phyloP scores from a whole-genome alignment of 2,329 filamentous ascomycete genomes.

The Arthrocladium fulminans region DNA sequence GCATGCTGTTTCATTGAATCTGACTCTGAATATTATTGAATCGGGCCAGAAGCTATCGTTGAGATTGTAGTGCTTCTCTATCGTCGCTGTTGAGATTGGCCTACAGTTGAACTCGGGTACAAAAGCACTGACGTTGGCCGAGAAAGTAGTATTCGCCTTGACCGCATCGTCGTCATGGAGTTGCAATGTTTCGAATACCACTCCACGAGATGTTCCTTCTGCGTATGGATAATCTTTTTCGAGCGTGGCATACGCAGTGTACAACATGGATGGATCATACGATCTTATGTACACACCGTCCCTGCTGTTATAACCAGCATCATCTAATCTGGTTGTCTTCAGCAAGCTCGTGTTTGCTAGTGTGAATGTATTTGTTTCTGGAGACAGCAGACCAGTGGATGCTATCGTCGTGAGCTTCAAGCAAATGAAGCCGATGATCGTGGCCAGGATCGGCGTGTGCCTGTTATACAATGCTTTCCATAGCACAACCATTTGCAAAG shows the following conservation, averaged over 20 bases:
- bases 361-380: neutral
- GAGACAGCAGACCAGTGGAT: conserved; percentile 1
- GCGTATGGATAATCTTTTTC: no score
- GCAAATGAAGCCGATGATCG: conserved; percentile 24
- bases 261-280: neutral
- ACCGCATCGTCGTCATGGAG: no score
- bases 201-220: no score
- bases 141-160: no score
- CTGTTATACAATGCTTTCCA: conserved; percentile 25
- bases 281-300: neutral
- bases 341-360: neutral
- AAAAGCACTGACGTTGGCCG: no score
- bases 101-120: no score
- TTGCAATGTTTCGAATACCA: no score
- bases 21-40: no score
- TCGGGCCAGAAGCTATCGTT: no score
- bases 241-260: neutral
- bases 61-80: no score
- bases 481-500: conserved; percentile 23
- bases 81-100: no score
- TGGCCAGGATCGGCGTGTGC: conserved; percentile 26
- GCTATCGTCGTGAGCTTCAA: conserved; percentile 18
- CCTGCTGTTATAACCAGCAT: neutral
- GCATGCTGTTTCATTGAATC: no score
- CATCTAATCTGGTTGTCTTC: neutral